These are phyloP conservation scores for Penicillium crystallinum DNA, from an alignment of 495 filamentous ascomycete genomes.

Conservation along the genomic window DNA sequence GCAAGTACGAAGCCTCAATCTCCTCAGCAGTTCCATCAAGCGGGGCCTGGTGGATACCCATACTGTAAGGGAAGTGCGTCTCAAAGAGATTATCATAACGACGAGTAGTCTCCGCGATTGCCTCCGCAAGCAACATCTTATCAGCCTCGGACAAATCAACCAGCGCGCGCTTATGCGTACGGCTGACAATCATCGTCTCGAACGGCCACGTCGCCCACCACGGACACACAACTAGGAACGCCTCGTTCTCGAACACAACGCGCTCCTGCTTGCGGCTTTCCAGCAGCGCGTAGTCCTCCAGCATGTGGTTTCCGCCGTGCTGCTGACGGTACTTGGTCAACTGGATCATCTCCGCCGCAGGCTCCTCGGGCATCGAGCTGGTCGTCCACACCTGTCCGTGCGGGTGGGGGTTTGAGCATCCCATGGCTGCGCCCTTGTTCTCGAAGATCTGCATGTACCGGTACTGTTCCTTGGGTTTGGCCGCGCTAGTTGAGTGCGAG, in stretches of 20 bases:
- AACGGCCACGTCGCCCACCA: constrained; percentile 99
- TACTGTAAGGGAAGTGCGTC: constrained; percentile 93
- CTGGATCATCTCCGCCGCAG: constrained; percentile 67
- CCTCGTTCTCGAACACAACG: constrained; percentile 77
- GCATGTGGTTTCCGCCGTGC: constrained; percentile 64
- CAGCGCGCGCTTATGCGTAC: constrained; percentile 71
- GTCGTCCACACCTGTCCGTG: constrained; percentile 97
- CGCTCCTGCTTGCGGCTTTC: constrained; percentile 79
- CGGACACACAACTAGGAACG: constrained; percentile 80
- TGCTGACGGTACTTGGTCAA: constrained; percentile 68
- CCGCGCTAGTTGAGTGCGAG: constrained; percentile 38
- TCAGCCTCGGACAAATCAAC: constrained; percentile 72
- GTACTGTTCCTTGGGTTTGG: constrained; percentile 68
- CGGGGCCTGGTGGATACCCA: constrained; percentile 91
- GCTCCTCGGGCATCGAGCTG: constrained; percentile 83
- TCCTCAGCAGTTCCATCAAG: constrained; percentile 80
- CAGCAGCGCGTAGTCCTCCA: constrained; percentile 80
- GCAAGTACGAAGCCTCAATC: constrained; percentile 79
- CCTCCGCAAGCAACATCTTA: constrained; percentile 66
- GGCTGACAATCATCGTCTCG: constrained; percentile 85
- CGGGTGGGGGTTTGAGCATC: constrained; percentile 96
- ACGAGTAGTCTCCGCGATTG: constrained; percentile 77
- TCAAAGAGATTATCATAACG: constrained; percentile 97
- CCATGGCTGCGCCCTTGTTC: constrained; percentile 97
- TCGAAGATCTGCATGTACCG: constrained; percentile 99